phyloP scores from a whole-genome alignment of 2,329 filamentous ascomycete genomes.

The Microcyclosporella mali region DNA sequence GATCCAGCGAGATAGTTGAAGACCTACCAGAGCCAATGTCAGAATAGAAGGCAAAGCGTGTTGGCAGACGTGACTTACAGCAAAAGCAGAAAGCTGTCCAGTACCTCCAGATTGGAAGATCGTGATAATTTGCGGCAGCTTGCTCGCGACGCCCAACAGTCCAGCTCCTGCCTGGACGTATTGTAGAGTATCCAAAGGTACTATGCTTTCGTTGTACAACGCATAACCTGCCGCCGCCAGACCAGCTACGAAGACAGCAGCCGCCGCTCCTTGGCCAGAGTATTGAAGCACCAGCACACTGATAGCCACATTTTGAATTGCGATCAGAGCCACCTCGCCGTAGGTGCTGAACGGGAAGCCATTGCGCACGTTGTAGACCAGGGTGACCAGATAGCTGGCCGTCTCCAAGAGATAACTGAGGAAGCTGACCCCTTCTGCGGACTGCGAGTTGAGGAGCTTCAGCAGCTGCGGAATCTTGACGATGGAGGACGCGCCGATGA shows the following conservation, averaged over 20 bases:
- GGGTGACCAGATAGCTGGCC: conserved; percentile 73
- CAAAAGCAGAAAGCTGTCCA: conserved; percentile 92
- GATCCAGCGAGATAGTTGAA: conserved; percentile 97
- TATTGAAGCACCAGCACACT: conserved; percentile 80
- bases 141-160: conserved; percentile 76
- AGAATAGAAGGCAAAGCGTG: not conserved
- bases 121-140: conserved; percentile 85
- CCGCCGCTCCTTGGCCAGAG: conserved; percentile 59
- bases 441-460: conserved; percentile 77
- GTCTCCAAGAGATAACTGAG: conserved; percentile 91
- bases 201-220: conserved; percentile 60
- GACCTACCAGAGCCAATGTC: conserved; percentile 53
- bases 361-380: conserved; percentile 88
- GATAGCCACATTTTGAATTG: conserved; percentile 88
- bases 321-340: conserved; percentile 88
- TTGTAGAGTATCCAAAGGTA: conserved; percentile 61
- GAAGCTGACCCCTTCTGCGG: conserved; percentile 78
- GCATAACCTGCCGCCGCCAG: conserved; percentile 64
- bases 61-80: conserved; percentile 54
- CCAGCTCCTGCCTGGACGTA: conserved; percentile 82
- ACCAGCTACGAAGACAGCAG: conserved; percentile 71
- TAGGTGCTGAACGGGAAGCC: conserved; percentile 94
- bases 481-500: conserved; percentile 80
- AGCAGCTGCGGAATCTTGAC: conserved; percentile 97
- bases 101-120: conserved; percentile 82